Base-by-base conservation (phyloP, 352 stramenopile species). In the Phytopythium litorale region DNA sequence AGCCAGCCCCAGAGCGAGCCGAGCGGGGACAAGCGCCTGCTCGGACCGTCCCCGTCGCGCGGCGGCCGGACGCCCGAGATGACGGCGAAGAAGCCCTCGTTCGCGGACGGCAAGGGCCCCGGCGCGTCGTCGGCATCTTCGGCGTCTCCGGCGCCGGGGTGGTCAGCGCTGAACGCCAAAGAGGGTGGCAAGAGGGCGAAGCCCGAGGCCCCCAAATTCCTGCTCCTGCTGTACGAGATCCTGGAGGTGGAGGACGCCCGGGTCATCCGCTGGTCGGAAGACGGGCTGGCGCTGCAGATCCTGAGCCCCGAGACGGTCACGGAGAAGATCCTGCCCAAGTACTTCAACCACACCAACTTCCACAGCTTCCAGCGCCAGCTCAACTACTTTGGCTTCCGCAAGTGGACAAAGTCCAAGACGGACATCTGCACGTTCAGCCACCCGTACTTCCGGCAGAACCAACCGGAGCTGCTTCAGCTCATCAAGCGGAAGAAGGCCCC, bases 291-390 rank as follows among this genome's bases (percentile, higher is more conserved):
- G 33, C 81, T 95, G 62, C 79, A 92, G 63, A 92, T 95, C 64
- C 73, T 92, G 38, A 75, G 81, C 57, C 76, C 81, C 56, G 66
- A 84, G 23, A 81, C 90, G 38, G 68, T 79, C 57, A 79, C 71
- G 52, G 71, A 79, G 57, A 84, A 91, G 68, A 82, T 98, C 42
- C 68, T 98, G 16, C 89, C 92, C 33, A 89, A 91, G 64, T 98
- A 97, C 73, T 98, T 98, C 62, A 97, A 97, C 59, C 91, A 98
- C 72, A 84, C 79, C 56, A 97, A 92, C 62, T 98, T 97, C 68
- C 88, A 93, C 56, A 97, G 88, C 50, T 94, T 98, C 60, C 88
- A 96, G 64, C 79, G 92, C 46, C 91, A 98, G 68, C 76, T 98
- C 50, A 97, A 96, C 70, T 97, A 98, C 68, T 98, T 98, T 79